These are phyloP conservation scores for Citrus mangshanensis DNA, from an alignment of 345 rosid genomes.

Conservation along the genomic window DNA sequence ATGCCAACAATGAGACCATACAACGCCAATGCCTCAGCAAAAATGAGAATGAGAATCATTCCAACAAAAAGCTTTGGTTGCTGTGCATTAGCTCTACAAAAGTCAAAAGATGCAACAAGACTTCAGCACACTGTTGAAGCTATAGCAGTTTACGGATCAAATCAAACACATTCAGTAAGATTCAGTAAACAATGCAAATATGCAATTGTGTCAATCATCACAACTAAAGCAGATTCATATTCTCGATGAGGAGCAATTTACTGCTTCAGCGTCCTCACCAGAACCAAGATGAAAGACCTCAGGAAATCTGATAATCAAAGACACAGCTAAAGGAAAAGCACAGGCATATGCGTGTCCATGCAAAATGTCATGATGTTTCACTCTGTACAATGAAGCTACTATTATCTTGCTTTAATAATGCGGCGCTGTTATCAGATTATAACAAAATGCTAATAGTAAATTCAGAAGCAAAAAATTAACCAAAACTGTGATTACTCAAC, in stretches of 20 bases:
- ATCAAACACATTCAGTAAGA: neutral
- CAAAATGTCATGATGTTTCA: neutral
- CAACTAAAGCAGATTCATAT: neutral
- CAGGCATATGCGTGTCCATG: neutral
- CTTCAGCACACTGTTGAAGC: neutral
- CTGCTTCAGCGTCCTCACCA: neutral
- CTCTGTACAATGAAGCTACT: neutral
- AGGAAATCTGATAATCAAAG: neutral
- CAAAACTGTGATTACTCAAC: neutral
- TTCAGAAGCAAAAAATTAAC: neutral
- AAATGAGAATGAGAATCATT: constrained; percentile 56
- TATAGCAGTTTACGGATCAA: neutral
- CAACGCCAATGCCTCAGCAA: constrained; percentile 55
- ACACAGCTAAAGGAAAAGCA: neutral
- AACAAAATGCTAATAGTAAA: neutral
- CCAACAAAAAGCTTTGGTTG: constrained; percentile 60
- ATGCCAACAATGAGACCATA: constrained; percentile 56
- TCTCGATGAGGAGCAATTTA: neutral
- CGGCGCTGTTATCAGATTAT: neutral
- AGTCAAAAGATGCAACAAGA: neutral
- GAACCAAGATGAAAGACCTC: neutral
- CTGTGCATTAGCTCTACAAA: constrained; percentile 47
- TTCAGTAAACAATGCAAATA: neutral
- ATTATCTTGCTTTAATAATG: neutral
- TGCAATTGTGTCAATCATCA: neutral